Conservation (phyloP, 176 grass and related monocot species). For the Echinochloa phyllopogon region DNA sequence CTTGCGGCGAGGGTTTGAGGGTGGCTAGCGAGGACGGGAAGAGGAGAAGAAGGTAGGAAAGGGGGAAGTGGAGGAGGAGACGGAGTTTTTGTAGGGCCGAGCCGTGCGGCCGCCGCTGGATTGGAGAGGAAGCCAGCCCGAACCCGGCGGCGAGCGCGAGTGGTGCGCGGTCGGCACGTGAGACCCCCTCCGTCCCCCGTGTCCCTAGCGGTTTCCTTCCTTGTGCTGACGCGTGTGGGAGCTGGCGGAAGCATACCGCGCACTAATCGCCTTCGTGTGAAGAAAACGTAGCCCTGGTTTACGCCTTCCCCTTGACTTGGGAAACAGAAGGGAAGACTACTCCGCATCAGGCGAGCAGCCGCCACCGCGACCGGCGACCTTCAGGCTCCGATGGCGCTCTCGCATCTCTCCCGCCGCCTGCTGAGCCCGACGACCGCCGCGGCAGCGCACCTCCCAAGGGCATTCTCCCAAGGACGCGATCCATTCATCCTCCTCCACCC, state of each 20-base stretch:
- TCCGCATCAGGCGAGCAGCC: background rate
- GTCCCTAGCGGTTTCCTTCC: background rate
- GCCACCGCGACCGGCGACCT: background rate
- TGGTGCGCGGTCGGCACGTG: constrained; percentile 5
- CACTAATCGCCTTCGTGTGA: rapidly evolving
- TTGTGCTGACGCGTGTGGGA: background rate
- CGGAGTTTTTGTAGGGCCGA: background rate
- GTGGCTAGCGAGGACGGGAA: constrained; percentile 2
- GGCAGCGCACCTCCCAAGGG: background rate
- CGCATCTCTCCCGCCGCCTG: constrained; percentile 50
- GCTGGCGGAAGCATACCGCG: background rate
- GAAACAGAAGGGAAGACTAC: background rate
- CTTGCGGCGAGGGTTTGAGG: constrained; percentile 45
- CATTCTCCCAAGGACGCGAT: constrained; percentile 12
- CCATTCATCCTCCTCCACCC: constrained; percentile 34
- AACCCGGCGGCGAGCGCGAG: background rate
- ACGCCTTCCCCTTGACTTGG: constrained; percentile 22
- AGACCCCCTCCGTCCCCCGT: background rate
- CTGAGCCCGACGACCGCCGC: constrained; percentile 35
- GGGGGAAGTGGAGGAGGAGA: background rate
- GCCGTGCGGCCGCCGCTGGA: constrained; percentile 33
- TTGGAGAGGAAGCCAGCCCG: constrained; percentile 52
- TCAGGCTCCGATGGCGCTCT: constrained; percentile 49
- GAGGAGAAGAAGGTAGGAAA: background rate
- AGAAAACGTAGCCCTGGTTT: background rate